Base-by-base conservation (phyloP, 2,329 filamentous ascomycete genomes). In the Pseudodiploospora longispora region DNA sequence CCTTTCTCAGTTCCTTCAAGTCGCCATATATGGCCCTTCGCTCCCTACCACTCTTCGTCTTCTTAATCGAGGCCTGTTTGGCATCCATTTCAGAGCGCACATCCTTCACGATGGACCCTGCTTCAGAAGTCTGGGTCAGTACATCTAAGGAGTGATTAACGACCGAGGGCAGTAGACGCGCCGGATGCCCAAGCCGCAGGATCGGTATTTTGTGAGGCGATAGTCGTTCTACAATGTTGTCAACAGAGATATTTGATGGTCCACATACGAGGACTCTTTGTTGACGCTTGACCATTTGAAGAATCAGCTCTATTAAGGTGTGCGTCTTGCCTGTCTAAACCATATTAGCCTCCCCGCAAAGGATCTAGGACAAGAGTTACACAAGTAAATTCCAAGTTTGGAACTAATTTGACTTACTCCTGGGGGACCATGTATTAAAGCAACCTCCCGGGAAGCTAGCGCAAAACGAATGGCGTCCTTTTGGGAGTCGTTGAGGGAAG, bases 221-320 rank as follows among this genome's bases (percentile, higher is more conserved):
- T 2, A 97, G 76, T 6, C 93, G 82, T 65, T 98, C 93, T 6
- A 96, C 90, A 46, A 98, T 95, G 59, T 98, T 98, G 74, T 98
- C 93, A 1, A 98, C 93, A 1, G 88, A 93, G 54, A 98, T 90
- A 61, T 98, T 98, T 30, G 88, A 95, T 0, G 93, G 93, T 0
- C 91, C 93, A 57, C 93, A 97, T n/a, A 97, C 91, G 2, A 97
- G 74, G 8, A 97, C 72, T 2, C 89, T 80, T 43, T 83, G 75
- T 31, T 81, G 76, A 27, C 79, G 78, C 58, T 82, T 83, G 43
- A 94, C 71, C 54, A 97, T 70, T 59, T 98, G 93, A n/a, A 94
- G 72, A 48, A 98, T 95, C 9, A 98, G 73, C 63, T 98, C 93
- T 47, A 98, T 91, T 34, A 98, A 69, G 0, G 93, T 97, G 60